These are phyloP conservation scores for Entomortierella lignicola DNA, from an alignment of 192 early-diverging fungal species.

Conservation along the genomic window DNA sequence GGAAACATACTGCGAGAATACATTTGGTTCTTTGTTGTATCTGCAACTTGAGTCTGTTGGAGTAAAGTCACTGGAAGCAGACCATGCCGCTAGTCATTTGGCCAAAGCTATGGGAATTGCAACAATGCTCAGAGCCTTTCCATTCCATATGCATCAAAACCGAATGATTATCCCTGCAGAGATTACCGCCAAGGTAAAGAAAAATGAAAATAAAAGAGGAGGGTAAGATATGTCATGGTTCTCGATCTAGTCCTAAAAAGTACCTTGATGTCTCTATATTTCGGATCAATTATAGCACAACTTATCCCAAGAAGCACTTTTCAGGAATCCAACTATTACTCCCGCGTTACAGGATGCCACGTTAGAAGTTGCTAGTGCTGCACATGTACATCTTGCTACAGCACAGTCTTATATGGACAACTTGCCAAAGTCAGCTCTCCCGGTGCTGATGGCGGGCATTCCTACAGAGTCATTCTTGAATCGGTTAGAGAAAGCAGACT, in stretches of 20 bases:
- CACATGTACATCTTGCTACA: constrained; percentile 80
- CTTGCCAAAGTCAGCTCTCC: constrained; percentile 71
- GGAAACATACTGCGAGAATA: constrained; percentile 91
- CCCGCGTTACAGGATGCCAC: constrained; percentile 79
- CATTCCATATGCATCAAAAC: constrained; percentile 75
- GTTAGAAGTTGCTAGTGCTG: constrained; percentile 88
- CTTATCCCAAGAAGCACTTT: constrained; percentile 81
- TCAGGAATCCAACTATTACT: constrained; percentile 64
- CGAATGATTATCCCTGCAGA: constrained; percentile 81
- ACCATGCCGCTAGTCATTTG: constrained; percentile 91
- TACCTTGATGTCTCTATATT: too few relatives aligned
- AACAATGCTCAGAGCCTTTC: constrained; percentile 78
- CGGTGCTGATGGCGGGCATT: constrained; percentile 79
- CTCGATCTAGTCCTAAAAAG: too few relatives aligned
- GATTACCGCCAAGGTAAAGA: constrained; percentile 81
- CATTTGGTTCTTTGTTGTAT: constrained; percentile 88
- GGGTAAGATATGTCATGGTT: too few relatives aligned
- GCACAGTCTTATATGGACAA: constrained; percentile 71
- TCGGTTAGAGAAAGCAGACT: constrained; percentile 79
- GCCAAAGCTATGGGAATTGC: constrained; percentile 91
- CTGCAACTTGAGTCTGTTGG: constrained; percentile 90
- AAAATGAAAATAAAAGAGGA: neutral
- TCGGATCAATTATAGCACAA: constrained; percentile 63
- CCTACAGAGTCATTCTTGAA: constrained; percentile 80
- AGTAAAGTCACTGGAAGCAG: constrained; percentile 81